phyloP scores from a whole-genome alignment of 768 basidiomycete genomes.

The Coprinopsis strossmayeri region DNA sequence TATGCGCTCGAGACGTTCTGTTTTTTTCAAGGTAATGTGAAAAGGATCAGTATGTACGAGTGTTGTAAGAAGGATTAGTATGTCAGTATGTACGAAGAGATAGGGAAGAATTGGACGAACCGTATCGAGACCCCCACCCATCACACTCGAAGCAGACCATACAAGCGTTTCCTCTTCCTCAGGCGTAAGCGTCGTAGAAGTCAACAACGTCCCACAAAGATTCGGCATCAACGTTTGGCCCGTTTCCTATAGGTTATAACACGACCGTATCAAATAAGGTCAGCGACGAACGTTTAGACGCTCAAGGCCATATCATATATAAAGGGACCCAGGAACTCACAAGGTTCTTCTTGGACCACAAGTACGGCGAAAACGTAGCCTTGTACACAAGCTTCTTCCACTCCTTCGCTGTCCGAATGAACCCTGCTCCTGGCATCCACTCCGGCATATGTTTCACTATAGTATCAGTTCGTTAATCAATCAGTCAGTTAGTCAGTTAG shows the following conservation, averaged over 20 bases:
- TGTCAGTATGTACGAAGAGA: background rate
- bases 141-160: background rate
- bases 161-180: background rate
- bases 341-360: slow-evolving; percentile 14
- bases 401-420: slow-evolving; percentile 19
- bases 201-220: background rate
- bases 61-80: background rate
- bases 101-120: background rate
- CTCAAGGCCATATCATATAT: background rate
- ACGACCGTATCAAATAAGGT: no score
- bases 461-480: no score
- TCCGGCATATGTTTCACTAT: slow-evolving; percentile 28
- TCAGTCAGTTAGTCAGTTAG: no score
- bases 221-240: background rate
- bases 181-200: background rate
- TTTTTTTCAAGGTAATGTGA: background rate
- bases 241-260: background rate
- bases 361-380: slow-evolving; percentile 14
- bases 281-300: no score
- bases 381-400: slow-evolving; percentile 18
- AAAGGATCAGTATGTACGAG: background rate
- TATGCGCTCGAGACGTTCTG: slow-evolving; percentile 19
- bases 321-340: slow-evolving; percentile 5
- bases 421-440: slow-evolving; percentile 35
- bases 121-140: slow-evolving; percentile 1